Evolutionary conservation across 768 basidiomycete species (phyloP).

Genomic region (Pleurotus giganteus): DNA sequence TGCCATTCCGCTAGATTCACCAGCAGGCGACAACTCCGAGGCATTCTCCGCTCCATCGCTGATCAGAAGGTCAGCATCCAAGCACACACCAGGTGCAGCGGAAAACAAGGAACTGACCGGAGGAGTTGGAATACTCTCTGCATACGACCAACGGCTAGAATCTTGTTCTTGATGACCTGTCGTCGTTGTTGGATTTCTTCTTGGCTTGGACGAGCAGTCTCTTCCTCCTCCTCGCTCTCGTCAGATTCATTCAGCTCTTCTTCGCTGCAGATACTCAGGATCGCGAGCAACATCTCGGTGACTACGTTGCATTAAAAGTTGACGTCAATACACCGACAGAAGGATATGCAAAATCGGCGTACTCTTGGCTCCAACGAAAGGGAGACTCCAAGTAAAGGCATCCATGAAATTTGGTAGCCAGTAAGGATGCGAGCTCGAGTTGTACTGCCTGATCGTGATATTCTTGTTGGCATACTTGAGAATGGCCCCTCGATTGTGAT

Average conservation of each 20-base stretch:
- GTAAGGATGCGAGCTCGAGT: constrained; percentile 79
- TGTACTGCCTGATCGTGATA: constrained; percentile 91
- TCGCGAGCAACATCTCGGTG: constrained; percentile 95
- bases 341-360: constrained; percentile 23
- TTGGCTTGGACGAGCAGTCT: constrained; percentile 27
- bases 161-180: constrained; percentile 90
- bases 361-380: constrained; percentile 98
- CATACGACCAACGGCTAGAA: constrained; percentile 89
- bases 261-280: constrained; percentile 89
- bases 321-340: not conserved
- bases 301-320: constrained; percentile 49
- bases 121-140: constrained; percentile 86
- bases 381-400: constrained; percentile 96
- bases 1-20: constrained; percentile 21
- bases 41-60: constrained; percentile 82
- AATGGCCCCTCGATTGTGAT: constrained; percentile 95
- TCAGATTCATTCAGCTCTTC: constrained; percentile 74
- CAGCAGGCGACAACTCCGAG: constrained; percentile 56
- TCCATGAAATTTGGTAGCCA: constrained; percentile 99
- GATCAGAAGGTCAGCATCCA: constrained; percentile 3
- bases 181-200: constrained; percentile 51
- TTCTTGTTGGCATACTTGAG: constrained; percentile 97
- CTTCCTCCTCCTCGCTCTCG: constrained; percentile 35
- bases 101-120: constrained; percentile 48
- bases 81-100: not conserved